phyloP scores from a whole-genome alignment of 2,329 filamentous ascomycete species.

The Fusarium temperatum region DNA sequence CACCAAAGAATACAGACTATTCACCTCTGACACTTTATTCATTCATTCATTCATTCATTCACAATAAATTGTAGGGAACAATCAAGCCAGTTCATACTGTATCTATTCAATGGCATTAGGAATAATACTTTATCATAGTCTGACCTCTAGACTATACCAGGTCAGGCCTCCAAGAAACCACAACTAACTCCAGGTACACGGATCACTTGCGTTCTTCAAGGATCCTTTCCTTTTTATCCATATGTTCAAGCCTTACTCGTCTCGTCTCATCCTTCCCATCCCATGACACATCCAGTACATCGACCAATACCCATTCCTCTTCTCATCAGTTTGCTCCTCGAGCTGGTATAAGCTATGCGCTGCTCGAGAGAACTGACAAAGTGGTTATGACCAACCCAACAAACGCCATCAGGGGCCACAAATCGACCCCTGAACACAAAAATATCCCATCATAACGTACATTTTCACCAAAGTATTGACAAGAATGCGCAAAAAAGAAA shows the following conservation, averaged over 20 bases:
- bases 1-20: neutral
- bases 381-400: conserved; percentile 30
- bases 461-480: conserved; percentile 42
- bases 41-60: neutral
- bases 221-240: conserved; percentile 28
- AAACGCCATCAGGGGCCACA: conserved; percentile 33
- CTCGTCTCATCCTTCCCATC: conserved; percentile 8
- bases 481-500: conserved; percentile 37
- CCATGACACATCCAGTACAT: conserved; percentile 30
- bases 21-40: neutral
- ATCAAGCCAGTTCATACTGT: conserved; percentile 14
- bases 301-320: conserved; percentile 25
- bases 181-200: conserved; percentile 35
- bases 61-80: neutral
- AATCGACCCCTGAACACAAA: conserved; percentile 15
- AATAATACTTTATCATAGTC: conserved; percentile 28
- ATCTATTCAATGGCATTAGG: conserved; percentile 42
- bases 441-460: conserved; percentile 37
- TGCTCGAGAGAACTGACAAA: conserved; percentile 34
- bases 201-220: conserved; percentile 28
- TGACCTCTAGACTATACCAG: conserved; percentile 14
- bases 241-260: conserved; percentile 16
- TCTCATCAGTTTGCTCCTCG: conserved; percentile 22
- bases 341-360: conserved; percentile 36
- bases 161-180: conserved; percentile 15